Base-by-base conservation (phyloP, 1,284 basidiomycete genomes). In the Heliocybe sulcata region DNA sequence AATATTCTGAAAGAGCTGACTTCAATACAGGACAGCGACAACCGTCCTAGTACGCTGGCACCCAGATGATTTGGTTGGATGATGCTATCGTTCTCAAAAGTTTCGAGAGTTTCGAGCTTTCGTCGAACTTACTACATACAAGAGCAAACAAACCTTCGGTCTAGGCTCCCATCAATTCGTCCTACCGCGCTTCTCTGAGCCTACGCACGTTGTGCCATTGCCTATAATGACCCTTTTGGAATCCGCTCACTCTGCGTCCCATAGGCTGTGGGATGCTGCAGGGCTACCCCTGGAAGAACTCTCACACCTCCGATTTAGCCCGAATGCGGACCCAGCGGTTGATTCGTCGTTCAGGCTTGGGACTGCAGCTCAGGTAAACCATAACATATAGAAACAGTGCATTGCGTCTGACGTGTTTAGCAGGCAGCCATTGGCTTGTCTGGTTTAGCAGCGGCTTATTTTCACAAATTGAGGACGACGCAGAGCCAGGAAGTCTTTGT, bases 381-480 rank as follows among this genome's bases (percentile, higher is more conserved):
- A 19, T n/a, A 49, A 50, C 12, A 57, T 54, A 19, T 62, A 49
- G 33, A 51, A 27, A 8, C 19, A 56, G n/a, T 25, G 16, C 27
- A 51, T 10, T 26, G 2, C n/a, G 29, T 19, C 47, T 49, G 47
- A 49, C 12, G 22, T 4, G 33, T 12, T 27, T 45, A 29, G 51
- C 45, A 82, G 80, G 77, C 74, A 0, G 61, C 76, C 0, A 77
- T 83, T 16, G 82, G 79, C 0, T 69, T 83, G 1, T 70, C 81
- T 3, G 81, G 74, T 1, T 69, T 85, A 6, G 72, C 80, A 27
- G 77, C 81, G 2, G 77, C 79, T 2, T 67, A 79, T 54, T 69
- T 84, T 23, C 73, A 83, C 61, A 64, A 68, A 16, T 65, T 83
- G 19, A 67, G 75, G 47, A 78, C 79, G 1, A 74, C 76, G 0